Evolutionary conservation across 78 protist genomes (phyloP).

Genomic region (Dictyostelium discoideum): DNA sequence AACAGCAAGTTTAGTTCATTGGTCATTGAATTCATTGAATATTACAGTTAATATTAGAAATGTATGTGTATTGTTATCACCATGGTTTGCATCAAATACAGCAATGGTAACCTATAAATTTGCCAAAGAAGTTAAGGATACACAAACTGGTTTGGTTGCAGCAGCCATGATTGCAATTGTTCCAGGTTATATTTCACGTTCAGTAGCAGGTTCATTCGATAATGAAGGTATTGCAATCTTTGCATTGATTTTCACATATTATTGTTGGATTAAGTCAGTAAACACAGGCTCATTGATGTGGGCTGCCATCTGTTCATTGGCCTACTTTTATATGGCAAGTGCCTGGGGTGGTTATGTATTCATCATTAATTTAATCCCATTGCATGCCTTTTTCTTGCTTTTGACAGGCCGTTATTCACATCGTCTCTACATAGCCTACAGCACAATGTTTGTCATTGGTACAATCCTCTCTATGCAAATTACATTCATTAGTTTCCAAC

Average conservation of each 20-base stretch:
- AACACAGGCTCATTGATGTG: slow-evolving; percentile 89
- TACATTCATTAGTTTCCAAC: slow-evolving; percentile 94
- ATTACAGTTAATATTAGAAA: slow-evolving; percentile 92
- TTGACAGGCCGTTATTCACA: slow-evolving; percentile 90
- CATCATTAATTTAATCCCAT: slow-evolving; percentile 97
- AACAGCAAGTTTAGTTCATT: slow-evolving; percentile 93
- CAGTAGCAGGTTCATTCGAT: slow-evolving; percentile 99
- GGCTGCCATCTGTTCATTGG: slow-evolving; percentile 82
- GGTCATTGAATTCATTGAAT: slow-evolving; percentile 84
- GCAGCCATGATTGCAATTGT: slow-evolving; percentile 95
- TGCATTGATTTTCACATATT: slow-evolving; percentile 95
- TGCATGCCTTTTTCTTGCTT: slow-evolving; percentile 92
- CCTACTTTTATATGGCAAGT: slow-evolving; percentile 96
- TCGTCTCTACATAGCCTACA: slow-evolving; percentile 95
- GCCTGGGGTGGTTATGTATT: slow-evolving; percentile 99
- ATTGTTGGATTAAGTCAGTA: slow-evolving; percentile 93
- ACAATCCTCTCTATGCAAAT: slow-evolving; percentile 93
- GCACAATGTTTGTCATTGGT: slow-evolving; percentile 93
- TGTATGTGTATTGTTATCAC: slow-evolving; percentile 97
- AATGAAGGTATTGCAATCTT: slow-evolving; percentile 99
- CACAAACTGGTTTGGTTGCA: slow-evolving; percentile 93
- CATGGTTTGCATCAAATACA: slow-evolving; percentile 93
- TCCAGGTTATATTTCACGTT: slow-evolving; percentile 98
- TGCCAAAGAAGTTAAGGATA: slow-evolving; percentile 74
- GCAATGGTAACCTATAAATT: slow-evolving; percentile 88